These are phyloP conservation scores for Flaveria linearis DNA, from an alignment of 129 eudicot species.

Conservation along the genomic window DNA sequence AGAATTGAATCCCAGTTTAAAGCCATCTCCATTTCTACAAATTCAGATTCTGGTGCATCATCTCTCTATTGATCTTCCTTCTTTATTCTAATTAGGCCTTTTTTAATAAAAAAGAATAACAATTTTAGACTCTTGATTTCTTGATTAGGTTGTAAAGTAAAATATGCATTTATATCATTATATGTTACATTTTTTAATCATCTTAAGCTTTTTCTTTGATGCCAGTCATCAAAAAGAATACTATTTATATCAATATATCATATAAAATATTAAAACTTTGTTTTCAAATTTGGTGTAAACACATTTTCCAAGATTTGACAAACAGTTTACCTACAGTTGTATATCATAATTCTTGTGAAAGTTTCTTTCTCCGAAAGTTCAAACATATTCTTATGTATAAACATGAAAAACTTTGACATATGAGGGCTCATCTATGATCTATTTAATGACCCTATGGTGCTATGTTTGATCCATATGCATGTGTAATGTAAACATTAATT, in stretches of 20 bases:
- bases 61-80: conserved; percentile 18
- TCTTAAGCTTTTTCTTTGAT: too few species aligned
- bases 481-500: conserved; percentile 12
- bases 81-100: too few species aligned
- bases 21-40: conserved; percentile 61
- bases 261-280: background rate
- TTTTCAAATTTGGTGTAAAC: conserved; percentile 25
- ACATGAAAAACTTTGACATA: background rate
- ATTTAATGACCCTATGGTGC: background rate
- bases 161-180: background rate
- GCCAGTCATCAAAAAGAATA: conserved; percentile 18
- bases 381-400: conserved; percentile 7
- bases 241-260: background rate
- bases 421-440: conserved; percentile 13
- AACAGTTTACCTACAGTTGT: conserved; percentile 34
- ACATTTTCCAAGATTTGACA: conserved; percentile 41
- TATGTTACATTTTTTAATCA: background rate
- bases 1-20: conserved; percentile 82
- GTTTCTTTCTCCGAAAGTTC: conserved; percentile 19
- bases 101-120: conserved; percentile 1
- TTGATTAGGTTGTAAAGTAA: background rate
- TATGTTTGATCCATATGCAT: conserved; percentile 26
- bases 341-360: conserved; percentile 30
- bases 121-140: conserved; percentile 15
- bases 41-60: conserved; percentile 54